Percentiles rank a stretch among this genome's conserved stretches.
Evolutionary conservation across 495 filamentous ascomycete species (phyloP).

Genomic region (Lasiosphaeria ovina): DNA sequence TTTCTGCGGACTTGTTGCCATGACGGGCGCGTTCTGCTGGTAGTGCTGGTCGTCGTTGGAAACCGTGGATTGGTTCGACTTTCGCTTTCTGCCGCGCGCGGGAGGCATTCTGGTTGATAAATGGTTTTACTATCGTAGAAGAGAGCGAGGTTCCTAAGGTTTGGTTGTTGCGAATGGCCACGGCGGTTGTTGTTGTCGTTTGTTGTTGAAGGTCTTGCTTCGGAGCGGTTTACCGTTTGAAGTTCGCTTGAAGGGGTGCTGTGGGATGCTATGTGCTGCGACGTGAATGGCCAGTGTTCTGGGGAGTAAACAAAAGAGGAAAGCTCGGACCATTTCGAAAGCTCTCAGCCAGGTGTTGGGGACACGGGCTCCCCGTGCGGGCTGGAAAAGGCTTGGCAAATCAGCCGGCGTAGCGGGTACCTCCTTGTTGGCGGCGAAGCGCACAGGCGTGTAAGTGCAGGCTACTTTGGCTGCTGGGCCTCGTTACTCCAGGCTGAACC

Average conservation of each 20-base stretch:
- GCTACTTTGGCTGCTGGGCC: not conserved
- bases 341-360: not conserved
- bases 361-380: not conserved
- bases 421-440: not conserved
- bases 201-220: not conserved
- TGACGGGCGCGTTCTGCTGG: slow-evolving; percentile 25
- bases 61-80: slow-evolving; percentile 50
- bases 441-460: not conserved
- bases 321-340: slow-evolving; percentile 12
- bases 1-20: slow-evolving; percentile 29
- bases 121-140: slow-evolving; percentile 1
- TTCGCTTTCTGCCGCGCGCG: slow-evolving; percentile 55
- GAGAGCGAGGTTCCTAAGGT: not conserved
- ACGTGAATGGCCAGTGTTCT: slow-evolving; percentile 30
- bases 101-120: slow-evolving; percentile 51
- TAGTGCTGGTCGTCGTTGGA: slow-evolving; percentile 36
- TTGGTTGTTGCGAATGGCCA: slow-evolving; percentile 12
- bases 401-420: not conserved
- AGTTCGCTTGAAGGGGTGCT: slow-evolving; percentile 5
- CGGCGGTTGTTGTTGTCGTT: no score
- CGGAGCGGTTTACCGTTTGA: not conserved
- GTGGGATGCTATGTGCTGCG: slow-evolving; percentile 11
- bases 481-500: slow-evolving; percentile 19
- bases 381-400: not conserved
- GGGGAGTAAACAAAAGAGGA: slow-evolving; percentile 37